phyloP scores from a whole-genome alignment of 148 eudicot species.

The Dysphania ambrosioides region DNA sequence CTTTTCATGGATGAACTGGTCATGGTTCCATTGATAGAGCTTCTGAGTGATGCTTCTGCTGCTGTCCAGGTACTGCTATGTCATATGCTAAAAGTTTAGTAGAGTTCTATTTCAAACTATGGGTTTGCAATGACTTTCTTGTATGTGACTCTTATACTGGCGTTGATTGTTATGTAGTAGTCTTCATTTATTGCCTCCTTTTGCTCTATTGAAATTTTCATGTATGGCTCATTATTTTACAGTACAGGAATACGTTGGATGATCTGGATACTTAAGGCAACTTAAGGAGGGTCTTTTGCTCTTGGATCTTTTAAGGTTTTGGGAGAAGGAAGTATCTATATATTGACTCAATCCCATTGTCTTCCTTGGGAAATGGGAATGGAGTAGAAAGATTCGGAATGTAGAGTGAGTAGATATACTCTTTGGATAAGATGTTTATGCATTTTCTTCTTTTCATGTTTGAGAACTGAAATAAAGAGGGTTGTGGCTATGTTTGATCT shows the following conservation, averaged over 20 bases:
- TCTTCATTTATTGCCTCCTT: background rate
- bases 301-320: background rate
- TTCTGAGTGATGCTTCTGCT: constrained; percentile 52
- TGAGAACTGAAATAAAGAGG: too few species aligned
- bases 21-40: constrained; percentile 58
- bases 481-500: too few species aligned
- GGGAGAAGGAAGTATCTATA: background rate
- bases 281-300: background rate
- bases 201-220: background rate
- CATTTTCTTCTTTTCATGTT: too few species aligned
- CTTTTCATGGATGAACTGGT: constrained; percentile 59
- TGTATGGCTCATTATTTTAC: too few species aligned
- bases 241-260: background rate
- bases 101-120: background rate
- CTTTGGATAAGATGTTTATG: too few species aligned
- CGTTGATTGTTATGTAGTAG: background rate
- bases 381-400: too few species aligned
- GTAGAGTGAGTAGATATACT: too few species aligned
- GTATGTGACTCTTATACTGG: background rate
- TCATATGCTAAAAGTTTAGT: background rate
- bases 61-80: constrained; percentile 65
- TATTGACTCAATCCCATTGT: background rate
- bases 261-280: background rate
- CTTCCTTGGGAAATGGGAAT: background rate
- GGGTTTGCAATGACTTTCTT: constrained; percentile 3